These are phyloP conservation scores for Suhomyces yuchorum DNA, from an alignment of 1,139 yeast genomes.

Conservation along the genomic window DNA sequence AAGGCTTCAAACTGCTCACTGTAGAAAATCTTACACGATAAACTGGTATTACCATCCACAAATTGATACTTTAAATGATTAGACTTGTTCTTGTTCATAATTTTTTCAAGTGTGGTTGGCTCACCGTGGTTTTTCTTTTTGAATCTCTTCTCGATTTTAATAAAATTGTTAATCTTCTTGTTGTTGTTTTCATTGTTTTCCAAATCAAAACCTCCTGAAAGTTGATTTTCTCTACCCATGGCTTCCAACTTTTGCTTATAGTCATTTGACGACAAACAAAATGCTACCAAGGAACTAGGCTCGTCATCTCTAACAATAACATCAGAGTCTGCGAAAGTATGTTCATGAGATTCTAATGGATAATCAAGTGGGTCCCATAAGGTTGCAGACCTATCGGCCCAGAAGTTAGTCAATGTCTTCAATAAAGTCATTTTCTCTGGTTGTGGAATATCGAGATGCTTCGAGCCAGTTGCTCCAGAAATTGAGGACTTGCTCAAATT, in stretches of 20 bases:
- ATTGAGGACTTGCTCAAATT: conserved; percentile 2
- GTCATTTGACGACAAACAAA: conserved; percentile 84
- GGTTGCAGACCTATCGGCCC: conserved; percentile 97
- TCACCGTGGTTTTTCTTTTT: conserved; percentile 35
- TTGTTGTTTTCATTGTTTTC: conserved; percentile 30
- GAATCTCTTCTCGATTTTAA: conserved; percentile 48
- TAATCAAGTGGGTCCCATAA: conserved; percentile 92
- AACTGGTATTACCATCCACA: conserved; percentile 77
- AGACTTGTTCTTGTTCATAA: conserved; percentile 80
- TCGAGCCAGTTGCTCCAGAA: conserved; percentile 7
- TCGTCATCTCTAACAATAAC: conserved; percentile 96
- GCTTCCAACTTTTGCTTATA: conserved; percentile 65
- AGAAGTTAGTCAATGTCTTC: conserved; percentile 83
- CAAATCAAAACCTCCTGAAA: conserved; percentile 20
- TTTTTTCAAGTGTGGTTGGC: conserved; percentile 50
- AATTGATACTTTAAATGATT: conserved; percentile 91
- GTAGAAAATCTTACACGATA: conserved; percentile 92
- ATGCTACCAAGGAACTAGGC: conserved; percentile 92
- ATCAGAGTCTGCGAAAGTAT: conserved; percentile 90
- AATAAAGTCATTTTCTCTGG: conserved; percentile 76
- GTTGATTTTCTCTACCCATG: conserved; percentile 32
- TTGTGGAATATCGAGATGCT: conserved; percentile 36
- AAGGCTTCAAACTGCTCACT: conserved; percentile 97
- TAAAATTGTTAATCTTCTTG: conserved; percentile 42
- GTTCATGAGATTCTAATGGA: conserved; percentile 80